A percentile compares a stretch with the other conserved stretches of the same genome.
These are phyloP conservation scores for Chenopodium suecicum DNA, from an alignment of 148 eudicot species.

Conservation along the genomic window DNA sequence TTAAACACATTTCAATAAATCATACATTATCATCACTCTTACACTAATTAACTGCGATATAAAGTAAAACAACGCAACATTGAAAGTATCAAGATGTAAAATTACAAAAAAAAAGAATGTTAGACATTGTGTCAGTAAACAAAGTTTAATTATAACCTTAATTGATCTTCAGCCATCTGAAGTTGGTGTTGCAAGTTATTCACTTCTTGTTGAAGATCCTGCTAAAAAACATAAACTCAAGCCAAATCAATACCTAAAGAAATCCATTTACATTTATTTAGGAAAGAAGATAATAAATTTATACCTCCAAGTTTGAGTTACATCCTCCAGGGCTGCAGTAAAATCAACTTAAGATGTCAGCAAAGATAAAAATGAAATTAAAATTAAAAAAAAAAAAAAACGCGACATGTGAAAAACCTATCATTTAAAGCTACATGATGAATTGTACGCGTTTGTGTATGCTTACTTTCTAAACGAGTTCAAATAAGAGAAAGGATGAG, in stretches of 20 bases:
- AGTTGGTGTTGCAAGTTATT: slow-evolving; percentile 56
- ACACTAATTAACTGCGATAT: background rate
- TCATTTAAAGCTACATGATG: background rate
- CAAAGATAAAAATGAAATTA: too few species aligned
- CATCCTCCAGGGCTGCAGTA: slow-evolving; percentile 33
- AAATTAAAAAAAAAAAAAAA: background rate
- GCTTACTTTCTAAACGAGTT: background rate
- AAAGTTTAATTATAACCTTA: slow-evolving; percentile 36
- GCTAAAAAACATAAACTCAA: background rate
- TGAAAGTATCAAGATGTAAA: background rate
- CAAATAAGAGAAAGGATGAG: background rate
- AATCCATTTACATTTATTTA: background rate
- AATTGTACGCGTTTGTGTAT: background rate
- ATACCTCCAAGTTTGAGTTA: slow-evolving; percentile 42
- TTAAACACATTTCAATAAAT: background rate
- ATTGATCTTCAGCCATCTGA: slow-evolving; percentile 51
- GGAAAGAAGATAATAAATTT: background rate
- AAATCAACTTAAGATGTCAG: background rate
- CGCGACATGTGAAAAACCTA: background rate
- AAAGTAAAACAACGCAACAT: background rate
- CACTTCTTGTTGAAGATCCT: slow-evolving; percentile 65
- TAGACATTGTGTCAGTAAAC: background rate
- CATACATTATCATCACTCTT: background rate
- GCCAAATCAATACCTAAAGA: background rate
- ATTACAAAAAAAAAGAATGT: too few species aligned